Base-by-base conservation (phyloP, 768 basidiomycete species). In the Suillus decipiens region DNA sequence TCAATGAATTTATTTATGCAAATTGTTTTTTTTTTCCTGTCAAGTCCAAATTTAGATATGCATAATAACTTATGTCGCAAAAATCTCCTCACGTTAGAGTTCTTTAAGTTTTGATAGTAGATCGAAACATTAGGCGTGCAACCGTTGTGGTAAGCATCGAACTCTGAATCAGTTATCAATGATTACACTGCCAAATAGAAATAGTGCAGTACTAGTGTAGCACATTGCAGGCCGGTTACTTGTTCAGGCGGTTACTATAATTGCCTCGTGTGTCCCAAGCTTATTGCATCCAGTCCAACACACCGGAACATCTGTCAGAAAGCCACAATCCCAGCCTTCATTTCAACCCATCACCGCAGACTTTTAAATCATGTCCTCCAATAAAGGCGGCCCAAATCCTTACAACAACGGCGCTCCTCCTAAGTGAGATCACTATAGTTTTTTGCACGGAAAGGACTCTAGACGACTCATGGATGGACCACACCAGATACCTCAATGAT, bases 401-500 rank as follows among this genome's bases (percentile, higher is more conserved):
- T 75, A 66, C 61, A 75, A 75, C 63, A 75, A 75, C 5, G 74
- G 74, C 31, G 74, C 74, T 37, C 74, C 74, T 15, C 74, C 74
- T 54, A 75, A 75, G 74, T 75, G 64, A 76, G 75, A 51, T 45
- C 56, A 28, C 55, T 28, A 47, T 34, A 31, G 15, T 33, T 54
- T 34, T n/a, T 60, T n/a, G 24, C 45, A 22, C 48, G 34, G 54
- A 9, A 55, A 37, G 48, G 63, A 60, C 37, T 36, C 48, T 69
- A 62, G 67, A 58, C 36, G 41, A 24, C 39, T 55, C 28, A 36
- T 41, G 28, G 50, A 33, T 43, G 61, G 48, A 8, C 33, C 19
- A 24, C 45, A 59, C 51, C 68, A 82, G 82, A 72, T 86, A 86
- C 70, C 70, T 86, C 59, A 83, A 85, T 65, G 84, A 86, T 68